Evolutionary conservation across 2,329 filamentous ascomycete genomes (phyloP), one percentile per base, ranked within the genome.

Genomic region (Ophiostoma ulmi): DNA sequence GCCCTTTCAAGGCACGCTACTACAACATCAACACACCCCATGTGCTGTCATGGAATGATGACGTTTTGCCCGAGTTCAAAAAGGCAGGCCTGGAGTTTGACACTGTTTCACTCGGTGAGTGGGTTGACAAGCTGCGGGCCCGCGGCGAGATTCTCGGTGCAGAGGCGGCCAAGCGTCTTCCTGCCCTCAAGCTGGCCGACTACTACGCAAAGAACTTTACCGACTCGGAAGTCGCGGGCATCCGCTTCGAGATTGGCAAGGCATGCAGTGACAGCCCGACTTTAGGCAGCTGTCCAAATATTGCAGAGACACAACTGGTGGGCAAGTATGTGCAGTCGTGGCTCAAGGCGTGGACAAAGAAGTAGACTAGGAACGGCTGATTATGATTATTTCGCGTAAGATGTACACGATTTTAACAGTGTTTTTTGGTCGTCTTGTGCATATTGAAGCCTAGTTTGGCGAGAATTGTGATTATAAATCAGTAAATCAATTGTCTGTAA

Each of bases 21-120:
- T 72, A 81, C 72, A 85, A 87, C 72, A 78, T 88, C 22, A 77
- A 82, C 14, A 86, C 86, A 69, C 81, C 81, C 0, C 78, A 77
- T 14, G 77, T 77, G 1, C 83, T 87, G 73, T 78, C 82, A 52
- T 88, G 85, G 84, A 82, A 81, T 0, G 68, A 76, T 0, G 81
- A 86, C 48, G 77, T 88, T 2, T 79, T 88, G 0, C 84, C 85
- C 0, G 80, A 81, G 0, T 79, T 88, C 17, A 74, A 73, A 10
- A 74, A 72, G 0, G 80, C 82, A 0, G 83, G 84, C 0, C 76
- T 86, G 0, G 72, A 78, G 8, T 85, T 85, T 26, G 78, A 81
- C 1, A 78, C 80, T 2, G 81, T 86, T 79, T 84, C 67, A 77
- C 79, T 0, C 81, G 85, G 68, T 80, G 83, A 0, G 72, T 78